Conservation (phyloP, 2,329 filamentous ascomycete species). For the Fusarium agapanthi region DNA sequence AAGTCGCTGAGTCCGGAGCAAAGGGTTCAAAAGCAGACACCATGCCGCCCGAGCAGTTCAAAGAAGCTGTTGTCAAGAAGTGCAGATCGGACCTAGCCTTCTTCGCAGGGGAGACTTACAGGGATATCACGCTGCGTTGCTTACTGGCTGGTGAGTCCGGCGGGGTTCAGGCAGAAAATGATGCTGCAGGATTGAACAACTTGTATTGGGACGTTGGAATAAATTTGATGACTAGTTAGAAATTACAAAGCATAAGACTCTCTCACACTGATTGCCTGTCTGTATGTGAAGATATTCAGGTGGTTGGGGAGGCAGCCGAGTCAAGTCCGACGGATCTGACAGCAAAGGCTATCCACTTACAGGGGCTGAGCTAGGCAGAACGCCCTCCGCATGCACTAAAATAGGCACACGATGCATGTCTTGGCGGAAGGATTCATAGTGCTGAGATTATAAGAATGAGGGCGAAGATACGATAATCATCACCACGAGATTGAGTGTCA, state of each 20-base stretch:
- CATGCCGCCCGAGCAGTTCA: neutral
- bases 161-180: neutral
- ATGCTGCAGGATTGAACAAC: neutral
- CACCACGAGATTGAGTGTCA: rapidly evolving
- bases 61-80: neutral
- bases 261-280: rapidly evolving
- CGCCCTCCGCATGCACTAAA: neutral
- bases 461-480: neutral
- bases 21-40: neutral
- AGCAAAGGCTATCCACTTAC: neutral
- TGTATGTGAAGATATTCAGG: neutral
- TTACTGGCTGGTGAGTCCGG: neutral
- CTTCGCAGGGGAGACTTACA: neutral
- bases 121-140: neutral
- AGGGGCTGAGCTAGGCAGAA: slow-evolving; percentile 10
- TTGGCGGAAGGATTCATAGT: neutral
- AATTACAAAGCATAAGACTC: rapidly evolving
- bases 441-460: neutral
- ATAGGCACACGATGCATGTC: neutral
- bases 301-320: slow-evolving; percentile 1
- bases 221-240: neutral
- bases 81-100: neutral
- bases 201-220: slow-evolving; percentile 12
- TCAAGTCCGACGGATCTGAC: neutral
- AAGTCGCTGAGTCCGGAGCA: neutral